Base-by-base conservation (phyloP, 192 early-diverging fungal genomes). In the Coemansia aciculifera region DNA sequence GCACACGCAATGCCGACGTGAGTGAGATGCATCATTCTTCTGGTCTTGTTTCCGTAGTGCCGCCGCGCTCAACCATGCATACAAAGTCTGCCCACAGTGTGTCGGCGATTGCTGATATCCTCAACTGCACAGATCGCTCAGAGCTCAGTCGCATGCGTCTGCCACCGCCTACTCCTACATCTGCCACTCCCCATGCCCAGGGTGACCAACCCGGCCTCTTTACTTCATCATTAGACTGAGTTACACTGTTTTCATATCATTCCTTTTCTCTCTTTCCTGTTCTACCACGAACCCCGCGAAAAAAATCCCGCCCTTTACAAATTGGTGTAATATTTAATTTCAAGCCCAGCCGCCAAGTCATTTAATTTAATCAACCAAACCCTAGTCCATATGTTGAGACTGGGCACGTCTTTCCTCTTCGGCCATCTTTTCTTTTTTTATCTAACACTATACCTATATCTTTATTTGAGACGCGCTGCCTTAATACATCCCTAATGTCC, bases 121-220 rank as follows among this genome's bases (percentile, higher is more conserved):
- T 82, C 34, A 82, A 77, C 72, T 82, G 79, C 72, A 82, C 79
- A 34, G 79, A 82, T 44, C 74, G 79, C 46, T 71, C 79, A n/a
- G 74, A 82, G 64, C 79, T 82, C 23, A 74, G 79, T 64, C 74
- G 79, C 62, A 65, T 82, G 71, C 79, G 79, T 32, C 63, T 82
- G 49, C 79, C 79, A 3, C 79, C 79, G 17, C 79, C 79, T 32
- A 82, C 79, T 4, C 79, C 79, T 34, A 82, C 79, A 5, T 37
- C 72, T 9, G 51, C 51, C 51, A 54, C 54, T 5, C 64, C 71
- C 27, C 79, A 69, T 43, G 56, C 52, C 29, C 71, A 66, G 46
- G 69, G 71, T 38, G 74, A 77, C 51, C 74, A 73, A 32, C n/a
- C 70, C 7, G 51, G 60, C 42, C 56, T 72, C 11, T 75, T 81